Evolutionary conservation across 2,329 filamentous ascomycete species (phyloP).

Genomic region (Diaporthe sp.): DNA sequence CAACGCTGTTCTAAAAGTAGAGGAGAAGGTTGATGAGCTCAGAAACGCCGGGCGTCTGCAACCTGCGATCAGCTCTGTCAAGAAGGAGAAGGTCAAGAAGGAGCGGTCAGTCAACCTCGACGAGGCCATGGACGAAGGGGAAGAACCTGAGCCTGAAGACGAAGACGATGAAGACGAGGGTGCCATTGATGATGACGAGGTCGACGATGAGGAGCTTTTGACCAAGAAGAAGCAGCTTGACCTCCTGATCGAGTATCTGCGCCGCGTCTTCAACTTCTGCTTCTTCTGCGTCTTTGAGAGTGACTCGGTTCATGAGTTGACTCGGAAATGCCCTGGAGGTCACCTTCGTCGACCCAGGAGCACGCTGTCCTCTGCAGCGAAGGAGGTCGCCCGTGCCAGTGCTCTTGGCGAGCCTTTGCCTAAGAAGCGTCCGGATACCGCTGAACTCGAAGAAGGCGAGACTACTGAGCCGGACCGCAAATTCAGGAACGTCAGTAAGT

Average conservation of each 20-base stretch:
- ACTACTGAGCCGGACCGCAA: constrained; percentile 78
- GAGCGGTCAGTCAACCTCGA: constrained; percentile 69
- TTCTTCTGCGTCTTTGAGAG: constrained; percentile 99
- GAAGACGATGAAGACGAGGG: constrained; percentile 87
- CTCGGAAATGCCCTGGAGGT: constrained; percentile 95
- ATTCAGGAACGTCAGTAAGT: constrained; percentile 77
- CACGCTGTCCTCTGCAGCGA: constrained; percentile 84
- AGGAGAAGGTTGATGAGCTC: constrained; percentile 86
- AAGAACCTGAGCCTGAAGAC: constrained; percentile 73
- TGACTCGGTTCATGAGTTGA: constrained; percentile 95
- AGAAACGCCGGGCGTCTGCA: constrained; percentile 81
- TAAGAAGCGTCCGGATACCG: constrained; percentile 76
- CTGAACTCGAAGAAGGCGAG: constrained; percentile 72
- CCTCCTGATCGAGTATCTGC: constrained; percentile 93
- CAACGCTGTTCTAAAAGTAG: constrained; percentile 82
- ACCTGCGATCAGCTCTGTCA: constrained; percentile 66
- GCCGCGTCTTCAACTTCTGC: constrained; percentile 97
- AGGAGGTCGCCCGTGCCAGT: constrained; percentile 86
- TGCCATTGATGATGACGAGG: constrained; percentile 81
- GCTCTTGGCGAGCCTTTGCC: constrained; percentile 87
- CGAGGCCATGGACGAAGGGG: constrained; percentile 69
- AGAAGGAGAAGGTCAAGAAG: constrained; percentile 66
- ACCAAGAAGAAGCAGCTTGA: constrained; percentile 98
- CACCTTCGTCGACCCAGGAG: constrained; percentile 91
- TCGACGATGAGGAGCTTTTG: constrained; percentile 89